Evolutionary conservation across 495 filamentous ascomycete species (phyloP).

Genomic region (Daldinia childiae): DNA sequence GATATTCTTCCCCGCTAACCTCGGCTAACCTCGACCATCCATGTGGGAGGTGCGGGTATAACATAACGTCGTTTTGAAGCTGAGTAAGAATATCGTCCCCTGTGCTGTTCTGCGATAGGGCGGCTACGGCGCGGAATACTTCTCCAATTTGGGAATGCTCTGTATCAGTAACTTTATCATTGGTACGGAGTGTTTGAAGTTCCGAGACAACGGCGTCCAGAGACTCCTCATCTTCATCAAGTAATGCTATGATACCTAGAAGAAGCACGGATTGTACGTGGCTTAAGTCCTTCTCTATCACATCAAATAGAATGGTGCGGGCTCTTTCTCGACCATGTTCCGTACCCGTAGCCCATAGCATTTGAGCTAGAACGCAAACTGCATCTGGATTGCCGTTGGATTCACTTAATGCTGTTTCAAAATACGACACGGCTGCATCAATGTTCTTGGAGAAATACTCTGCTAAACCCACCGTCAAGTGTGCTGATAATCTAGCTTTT

Average conservation of each 20-base stretch:
- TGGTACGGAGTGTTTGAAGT: slow-evolving; percentile 73
- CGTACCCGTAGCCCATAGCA: slow-evolving; percentile 89
- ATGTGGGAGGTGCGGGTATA: slow-evolving; percentile 75
- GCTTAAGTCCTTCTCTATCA: slow-evolving; percentile 73
- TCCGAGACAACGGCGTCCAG: slow-evolving; percentile 83
- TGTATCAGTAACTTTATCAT: slow-evolving; percentile 56
- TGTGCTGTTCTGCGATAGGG: slow-evolving; percentile 44
- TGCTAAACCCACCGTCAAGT: slow-evolving; percentile 85
- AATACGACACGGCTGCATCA: slow-evolving; percentile 76
- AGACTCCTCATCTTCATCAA: slow-evolving; percentile 81
- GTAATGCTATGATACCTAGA: slow-evolving; percentile 80
- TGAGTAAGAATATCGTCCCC: slow-evolving; percentile 57
- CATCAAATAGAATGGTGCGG: slow-evolving; percentile 79
- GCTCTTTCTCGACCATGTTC: slow-evolving; percentile 78
- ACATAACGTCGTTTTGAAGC: slow-evolving; percentile 76
- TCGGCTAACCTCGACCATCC: slow-evolving; percentile 80
- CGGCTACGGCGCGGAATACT: slow-evolving; percentile 55
- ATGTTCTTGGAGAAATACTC: slow-evolving; percentile 73
- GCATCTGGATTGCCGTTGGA: slow-evolving; percentile 82
- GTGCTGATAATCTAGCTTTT: slow-evolving; percentile 80
- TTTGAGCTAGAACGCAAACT: slow-evolving; percentile 85
- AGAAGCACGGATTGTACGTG: slow-evolving; percentile 82
- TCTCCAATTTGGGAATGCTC: slow-evolving; percentile 61
- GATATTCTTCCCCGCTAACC: slow-evolving; percentile 60
- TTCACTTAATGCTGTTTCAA: slow-evolving; percentile 83